Evolutionary conservation across 2,329 filamentous ascomycete species (phyloP).

Genomic region (Cadophora malorum): DNA sequence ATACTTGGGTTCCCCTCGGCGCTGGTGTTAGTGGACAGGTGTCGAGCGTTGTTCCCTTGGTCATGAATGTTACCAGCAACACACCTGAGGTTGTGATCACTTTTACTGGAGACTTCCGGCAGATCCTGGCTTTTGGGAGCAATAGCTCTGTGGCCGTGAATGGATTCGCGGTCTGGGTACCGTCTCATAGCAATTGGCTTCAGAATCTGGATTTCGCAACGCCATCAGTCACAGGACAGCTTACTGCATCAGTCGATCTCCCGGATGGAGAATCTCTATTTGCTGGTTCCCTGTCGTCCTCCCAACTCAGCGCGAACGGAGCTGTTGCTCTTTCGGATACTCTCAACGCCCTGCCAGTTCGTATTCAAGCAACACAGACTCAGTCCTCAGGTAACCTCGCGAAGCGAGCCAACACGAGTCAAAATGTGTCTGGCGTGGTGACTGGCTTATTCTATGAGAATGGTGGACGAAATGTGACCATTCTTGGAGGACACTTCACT

Average conservation of each 20-base stretch:
- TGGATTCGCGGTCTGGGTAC: conserved; percentile 92
- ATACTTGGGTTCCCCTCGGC: conserved; percentile 80
- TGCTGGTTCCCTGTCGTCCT: conserved; percentile 82
- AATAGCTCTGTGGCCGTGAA: conserved; percentile 66
- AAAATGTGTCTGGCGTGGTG: conserved; percentile 70
- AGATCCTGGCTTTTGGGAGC: conserved; percentile 71
- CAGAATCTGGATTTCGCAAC: conserved; percentile 73
- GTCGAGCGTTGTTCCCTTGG: conserved; percentile 74
- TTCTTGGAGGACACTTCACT: conserved; percentile 87
- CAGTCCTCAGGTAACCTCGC: conserved; percentile 48
- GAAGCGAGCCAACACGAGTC: conserved; percentile 54
- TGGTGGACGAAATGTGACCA: conserved; percentile 77
- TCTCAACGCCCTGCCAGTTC: conserved; percentile 63
- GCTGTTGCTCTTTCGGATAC: conserved; percentile 67
- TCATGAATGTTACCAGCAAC: conserved; percentile 76
- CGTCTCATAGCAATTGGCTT: conserved; percentile 84
- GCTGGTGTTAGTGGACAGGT: conserved; percentile 86
- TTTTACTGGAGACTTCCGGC: conserved; percentile 80
- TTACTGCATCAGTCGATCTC: conserved; percentile 74
- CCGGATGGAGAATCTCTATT: conserved; percentile 69
- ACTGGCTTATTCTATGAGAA: conserved; percentile 79
- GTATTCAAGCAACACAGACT: conserved; percentile 53
- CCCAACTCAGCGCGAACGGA: conserved; percentile 74
- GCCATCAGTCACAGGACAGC: conserved; percentile 72
- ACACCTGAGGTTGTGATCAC: conserved; percentile 76